Evolutionary conservation across 257 asterid species (phyloP).

Genomic region (Nicotiana paniculata): DNA sequence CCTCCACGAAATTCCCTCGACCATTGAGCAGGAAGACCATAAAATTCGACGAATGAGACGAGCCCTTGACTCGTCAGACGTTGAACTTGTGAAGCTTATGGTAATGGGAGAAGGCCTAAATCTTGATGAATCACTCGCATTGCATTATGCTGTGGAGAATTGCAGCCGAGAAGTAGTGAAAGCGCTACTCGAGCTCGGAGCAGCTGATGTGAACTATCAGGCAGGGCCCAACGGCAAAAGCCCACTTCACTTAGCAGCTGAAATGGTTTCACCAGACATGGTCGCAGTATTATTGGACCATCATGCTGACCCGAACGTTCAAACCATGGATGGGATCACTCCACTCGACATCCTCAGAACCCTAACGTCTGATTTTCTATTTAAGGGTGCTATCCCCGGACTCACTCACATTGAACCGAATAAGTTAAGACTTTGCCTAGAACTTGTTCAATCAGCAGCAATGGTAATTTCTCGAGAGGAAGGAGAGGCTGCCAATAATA

Average conservation of each 20-base stretch:
- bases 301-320: slow-evolving; percentile 83
- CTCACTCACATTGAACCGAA: slow-evolving; percentile 78
- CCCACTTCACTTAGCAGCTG: slow-evolving; percentile 83
- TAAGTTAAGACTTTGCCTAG: slow-evolving; percentile 76
- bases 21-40: slow-evolving; percentile 66
- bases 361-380: slow-evolving; percentile 87
- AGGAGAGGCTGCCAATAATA: slow-evolving; percentile 32
- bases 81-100: slow-evolving; percentile 91
- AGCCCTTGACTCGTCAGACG: slow-evolving; percentile 89
- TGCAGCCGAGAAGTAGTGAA: slow-evolving; percentile 88
- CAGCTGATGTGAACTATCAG: slow-evolving; percentile 82
- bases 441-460: slow-evolving; percentile 89
- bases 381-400: slow-evolving; percentile 92
- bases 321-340: slow-evolving; percentile 68
- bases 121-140: slow-evolving; percentile 69
- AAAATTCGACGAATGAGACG: slow-evolving; percentile 87
- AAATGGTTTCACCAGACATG: slow-evolving; percentile 98
- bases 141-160: slow-evolving; percentile 79
- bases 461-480: slow-evolving; percentile 89
- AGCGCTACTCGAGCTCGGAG: slow-evolving; percentile 84
- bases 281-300: slow-evolving; percentile 94
- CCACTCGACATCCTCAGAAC: slow-evolving; percentile 78
- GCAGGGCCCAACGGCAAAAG: slow-evolving; percentile 77
- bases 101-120: slow-evolving; percentile 98
- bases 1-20: slow-evolving; percentile 39